Evolutionary conservation across 345 rosid genomes (phyloP).

Genomic region (Dipteronia sinensis): DNA sequence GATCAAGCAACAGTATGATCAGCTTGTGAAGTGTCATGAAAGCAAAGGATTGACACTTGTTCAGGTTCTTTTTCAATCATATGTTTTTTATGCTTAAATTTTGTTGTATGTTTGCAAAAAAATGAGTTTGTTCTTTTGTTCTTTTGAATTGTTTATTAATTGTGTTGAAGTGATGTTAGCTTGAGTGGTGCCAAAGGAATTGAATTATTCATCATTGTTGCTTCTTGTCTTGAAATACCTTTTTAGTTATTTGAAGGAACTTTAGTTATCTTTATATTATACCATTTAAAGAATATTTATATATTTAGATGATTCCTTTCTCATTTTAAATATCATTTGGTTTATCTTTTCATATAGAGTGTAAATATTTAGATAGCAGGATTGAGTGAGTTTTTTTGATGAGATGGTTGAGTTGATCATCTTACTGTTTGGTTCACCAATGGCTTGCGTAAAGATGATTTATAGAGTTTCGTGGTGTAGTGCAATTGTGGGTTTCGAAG

Average conservation of each 20-base stretch:
- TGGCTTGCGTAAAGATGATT: neutral
- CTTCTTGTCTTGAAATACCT: constrained; percentile 20
- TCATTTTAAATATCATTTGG: neutral
- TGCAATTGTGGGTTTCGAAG: neutral
- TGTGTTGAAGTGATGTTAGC: neutral
- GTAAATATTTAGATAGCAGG: neutral
- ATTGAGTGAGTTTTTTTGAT: neutral
- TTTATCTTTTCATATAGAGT: neutral
- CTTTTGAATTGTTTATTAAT: neutral
- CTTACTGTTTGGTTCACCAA: neutral
- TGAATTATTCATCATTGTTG: constrained; percentile 23
- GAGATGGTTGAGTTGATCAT: neutral
- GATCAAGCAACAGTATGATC: constrained; percentile 87
- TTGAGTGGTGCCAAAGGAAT: constrained; percentile 24
- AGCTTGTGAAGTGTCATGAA: constrained; percentile 69
- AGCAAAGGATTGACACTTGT: constrained; percentile 70
- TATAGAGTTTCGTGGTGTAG: neutral
- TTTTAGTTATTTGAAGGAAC: constrained; percentile 8
- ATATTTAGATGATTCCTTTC: constrained; percentile 5
- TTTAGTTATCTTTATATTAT: constrained; percentile 6
- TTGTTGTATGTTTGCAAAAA: constrained; percentile 4
- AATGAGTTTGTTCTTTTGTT: neutral
- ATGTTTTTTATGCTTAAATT: neutral
- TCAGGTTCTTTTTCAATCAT: constrained; percentile 50
- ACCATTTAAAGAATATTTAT: neutral